Evolutionary conservation across 257 asterid genomes (phyloP).

Genomic region (Fraxinus americana): DNA sequence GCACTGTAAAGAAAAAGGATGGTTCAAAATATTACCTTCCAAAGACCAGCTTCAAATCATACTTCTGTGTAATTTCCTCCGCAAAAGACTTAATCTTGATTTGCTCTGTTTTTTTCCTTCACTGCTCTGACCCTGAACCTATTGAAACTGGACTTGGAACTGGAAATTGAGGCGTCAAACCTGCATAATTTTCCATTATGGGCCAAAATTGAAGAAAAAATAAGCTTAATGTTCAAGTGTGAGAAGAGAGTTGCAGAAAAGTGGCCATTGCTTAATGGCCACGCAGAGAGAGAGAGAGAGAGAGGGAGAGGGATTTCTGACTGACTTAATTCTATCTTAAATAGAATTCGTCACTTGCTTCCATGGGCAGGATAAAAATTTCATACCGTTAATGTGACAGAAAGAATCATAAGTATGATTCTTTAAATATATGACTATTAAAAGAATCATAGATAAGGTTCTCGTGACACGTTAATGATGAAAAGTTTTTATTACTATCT

Average conservation of each 20-base stretch:
- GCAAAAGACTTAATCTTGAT: constrained; percentile 57
- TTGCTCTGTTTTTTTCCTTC: constrained; percentile 77
- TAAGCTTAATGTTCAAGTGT: constrained; percentile 24
- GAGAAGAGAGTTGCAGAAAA: constrained; percentile 47
- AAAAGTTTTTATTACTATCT: too few species aligned
- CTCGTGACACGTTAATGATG: background rate
- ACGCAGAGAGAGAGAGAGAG: background rate
- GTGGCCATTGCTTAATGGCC: constrained; percentile 53
- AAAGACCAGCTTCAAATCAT: constrained; percentile 94
- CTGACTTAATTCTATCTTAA: too few species aligned
- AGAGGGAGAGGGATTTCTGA: too few species aligned
- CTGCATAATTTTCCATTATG: constrained; percentile 23
- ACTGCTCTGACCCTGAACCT: constrained; percentile 63
- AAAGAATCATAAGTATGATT: too few species aligned
- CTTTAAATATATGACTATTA: too few species aligned
- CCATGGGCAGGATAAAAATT: too few species aligned
- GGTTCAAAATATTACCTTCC: constrained; percentile 61
- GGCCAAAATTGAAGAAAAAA: constrained; percentile 23
- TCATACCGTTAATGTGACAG: too few species aligned
- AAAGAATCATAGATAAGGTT: too few species aligned
- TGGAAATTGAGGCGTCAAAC: constrained; percentile 24
- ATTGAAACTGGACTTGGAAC: constrained; percentile 20
- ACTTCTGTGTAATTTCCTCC: constrained; percentile 78
- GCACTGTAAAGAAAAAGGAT: background rate
- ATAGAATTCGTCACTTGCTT: too few species aligned